Conservation (phyloP, 768 basidiomycete genomes). For the Sarcomyxa edulis region DNA sequence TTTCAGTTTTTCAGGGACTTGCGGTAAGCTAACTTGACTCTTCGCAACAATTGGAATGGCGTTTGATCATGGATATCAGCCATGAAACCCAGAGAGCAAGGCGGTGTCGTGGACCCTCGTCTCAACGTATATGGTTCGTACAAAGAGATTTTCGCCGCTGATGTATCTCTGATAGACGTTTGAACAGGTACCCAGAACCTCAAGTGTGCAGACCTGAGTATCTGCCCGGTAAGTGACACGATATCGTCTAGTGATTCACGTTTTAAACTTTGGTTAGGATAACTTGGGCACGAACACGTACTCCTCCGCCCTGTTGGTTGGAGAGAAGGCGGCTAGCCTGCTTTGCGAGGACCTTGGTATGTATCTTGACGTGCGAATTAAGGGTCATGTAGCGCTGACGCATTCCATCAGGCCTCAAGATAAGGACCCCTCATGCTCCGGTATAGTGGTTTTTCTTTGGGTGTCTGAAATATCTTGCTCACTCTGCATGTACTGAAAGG, state of each 20-base stretch:
- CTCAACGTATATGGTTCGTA: constrained; percentile 50
- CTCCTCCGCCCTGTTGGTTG: constrained; percentile 63
- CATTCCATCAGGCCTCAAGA: constrained; percentile 45
- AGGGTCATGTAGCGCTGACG: neutral
- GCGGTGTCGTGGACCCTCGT: constrained; percentile 60
- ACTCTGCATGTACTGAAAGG: too few species aligned
- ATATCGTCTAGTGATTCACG: neutral
- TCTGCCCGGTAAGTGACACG: constrained; percentile 52
- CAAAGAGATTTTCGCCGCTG: neutral
- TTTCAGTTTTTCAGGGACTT: constrained; percentile 28
- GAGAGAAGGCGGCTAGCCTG: constrained; percentile 63
- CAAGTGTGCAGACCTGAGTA: constrained; percentile 64
- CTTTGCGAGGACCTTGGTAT: constrained; percentile 60
- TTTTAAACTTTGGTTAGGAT: constrained; percentile 35
- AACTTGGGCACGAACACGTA: constrained; percentile 73
- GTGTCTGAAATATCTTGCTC: too few species aligned
- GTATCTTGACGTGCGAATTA: constrained; percentile 6
- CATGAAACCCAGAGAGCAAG: constrained; percentile 64
- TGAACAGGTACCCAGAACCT: constrained; percentile 52
- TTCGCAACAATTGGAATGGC: neutral
- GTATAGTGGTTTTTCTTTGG: too few species aligned
- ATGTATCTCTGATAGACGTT: neutral
- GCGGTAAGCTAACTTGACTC: constrained; percentile 24
- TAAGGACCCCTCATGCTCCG: constrained; percentile 58
- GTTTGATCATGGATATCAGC: constrained; percentile 26